Base-by-base conservation (phyloP, 768 basidiomycete species). In the Tricholoma furcatifolium region DNA sequence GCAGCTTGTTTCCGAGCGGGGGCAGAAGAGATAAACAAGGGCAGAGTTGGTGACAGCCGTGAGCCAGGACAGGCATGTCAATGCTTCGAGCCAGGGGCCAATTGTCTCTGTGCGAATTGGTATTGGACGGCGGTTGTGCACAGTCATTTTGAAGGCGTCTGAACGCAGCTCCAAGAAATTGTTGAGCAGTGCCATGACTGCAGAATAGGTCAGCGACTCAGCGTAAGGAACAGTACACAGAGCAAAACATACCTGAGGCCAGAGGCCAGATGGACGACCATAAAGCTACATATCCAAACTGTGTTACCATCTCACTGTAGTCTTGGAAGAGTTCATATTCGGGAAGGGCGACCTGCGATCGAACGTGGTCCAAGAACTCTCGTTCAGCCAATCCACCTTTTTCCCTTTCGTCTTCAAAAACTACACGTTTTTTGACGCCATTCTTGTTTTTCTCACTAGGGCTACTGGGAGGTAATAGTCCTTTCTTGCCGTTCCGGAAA, bases 191-290 rank as follows among this genome's bases (percentile, higher is more conserved):
- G 93, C 88, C 81, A 93, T 91, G 8, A 86, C 81, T 75, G 60
- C 11, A 53, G 41, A 49, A 3, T 27, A 39, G 18, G 34, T 43
- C 30, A 42, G 35, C 41, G 34, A 56, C 38, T 31, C 11, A 15
- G 40, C 6, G 30, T 9, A 32, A 50, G 34, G 18, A 45, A 40
- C 15, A 35, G 21, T 18, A 6, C 27, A 35, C 6, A 42, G 49
- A 30, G 55, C 31, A 30, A 48, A 34, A 65, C 80, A 35, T 50
- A 87, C 87, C 76, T 21, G 93, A 85, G 2, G 93, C 88, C 15
- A 98, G 74, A 2, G 95, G 93, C 93, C 94, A 98, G 53, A 95
- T 91, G 27, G 91, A 86, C 42, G 86, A 90, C 93, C 94, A 98
- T 18, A 98, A 74, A 7, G 84, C 84, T 27, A 98, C 84, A 65